Conservation (phyloP, 1,284 basidiomycete species). For the Trichosporon ovoides region DNA sequence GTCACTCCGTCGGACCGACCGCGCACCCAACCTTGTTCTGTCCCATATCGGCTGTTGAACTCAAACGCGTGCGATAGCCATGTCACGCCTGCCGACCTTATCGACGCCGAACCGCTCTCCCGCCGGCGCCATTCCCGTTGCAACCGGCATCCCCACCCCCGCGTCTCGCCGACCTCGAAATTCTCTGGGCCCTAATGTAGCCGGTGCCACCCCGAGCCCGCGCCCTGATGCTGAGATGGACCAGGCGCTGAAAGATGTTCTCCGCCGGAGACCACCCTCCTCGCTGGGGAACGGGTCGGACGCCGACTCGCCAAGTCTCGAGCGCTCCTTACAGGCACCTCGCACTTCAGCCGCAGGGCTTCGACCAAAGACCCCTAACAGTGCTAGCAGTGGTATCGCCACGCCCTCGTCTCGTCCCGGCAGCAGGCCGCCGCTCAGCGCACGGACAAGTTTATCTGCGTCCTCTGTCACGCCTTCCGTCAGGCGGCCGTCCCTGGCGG, state of each 20-base stretch:
- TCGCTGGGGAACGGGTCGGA: slow-evolving; percentile 17
- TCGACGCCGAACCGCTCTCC: slow-evolving; percentile 37
- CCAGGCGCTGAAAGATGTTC: slow-evolving; percentile 37
- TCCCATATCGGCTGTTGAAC: too few species aligned
- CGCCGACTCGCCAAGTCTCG: slow-evolving; percentile 32
- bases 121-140: slow-evolving; percentile 11
- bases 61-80: slow-evolving; percentile 9
- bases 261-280: slow-evolving; percentile 30
- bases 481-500: slow-evolving; percentile 36
- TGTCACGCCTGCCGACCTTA: slow-evolving; percentile 42
- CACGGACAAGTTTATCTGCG: slow-evolving; percentile 28
- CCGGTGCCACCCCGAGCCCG: slow-evolving; percentile 4
- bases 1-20: too few species aligned
- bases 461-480: slow-evolving; percentile 29
- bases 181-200: slow-evolving; percentile 32
- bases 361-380: slow-evolving; percentile 30
- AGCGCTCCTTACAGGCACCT: slow-evolving; percentile 20
- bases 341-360: slow-evolving; percentile 30
- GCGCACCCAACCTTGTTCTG: too few species aligned
- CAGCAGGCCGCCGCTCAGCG: slow-evolving; percentile 27
- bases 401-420: slow-evolving; percentile 30
- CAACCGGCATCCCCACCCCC: slow-evolving; percentile 38
- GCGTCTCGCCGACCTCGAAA: slow-evolving; percentile 38
- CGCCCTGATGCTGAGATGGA: slow-evolving; percentile 33
- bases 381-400: slow-evolving; percentile 24